Evolutionary conservation across 169 alveolate genomes (phyloP), one percentile per base, ranked within the genome.

Genomic region (Eimeria falciformis): DNA sequence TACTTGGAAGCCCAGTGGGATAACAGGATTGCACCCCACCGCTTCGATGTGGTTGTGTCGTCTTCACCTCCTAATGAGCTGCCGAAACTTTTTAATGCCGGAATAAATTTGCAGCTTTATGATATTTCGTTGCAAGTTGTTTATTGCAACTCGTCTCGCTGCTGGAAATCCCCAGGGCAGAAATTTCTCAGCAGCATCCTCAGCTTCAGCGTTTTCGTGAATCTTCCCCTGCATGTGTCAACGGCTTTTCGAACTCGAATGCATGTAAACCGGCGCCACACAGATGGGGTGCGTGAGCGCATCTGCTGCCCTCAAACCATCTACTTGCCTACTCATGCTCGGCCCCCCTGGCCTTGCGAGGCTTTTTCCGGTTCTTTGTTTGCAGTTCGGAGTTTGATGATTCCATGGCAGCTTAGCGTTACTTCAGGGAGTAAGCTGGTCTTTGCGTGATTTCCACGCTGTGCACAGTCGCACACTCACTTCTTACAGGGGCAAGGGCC

Each of bases 281-380:
- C 62, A 45, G 62, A 14, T 50, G 84, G 84, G 62, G 40, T 50
- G 84, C 43, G n/a, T 75, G 40, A 75, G 84, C 45, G 84, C 65
- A 40, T 11, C 84, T 75, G 84, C 45, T 75, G 84, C 29, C 40
- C 53, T 65, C 29, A 5, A n/a, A n/a, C n/a, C n/a, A n/a, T n/a
- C n/a, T 11, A 7, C n/a, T 11, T 14, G 62, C 62, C 62, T 50
- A 7, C 62, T 7, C 62, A 50, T 50, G 62, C 14, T 50, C 62
- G 62, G 62, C n/a, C 7, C 62, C 62, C 62, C 62, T 14, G 14
- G 62, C n/a, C 62, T 50, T 50, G 62, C 62, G 62, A 11, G 7
- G 62, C 62, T 14, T 62, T 12, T 14, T 9, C 73, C 29, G 11
- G 37, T 62, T 29, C 37, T 62, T 18, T 14, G 12, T 12, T 29